These are phyloP conservation scores for Arabidopsis lyrata DNA, from an alignment of 441 rosid genomes.

Conservation along the genomic window DNA sequence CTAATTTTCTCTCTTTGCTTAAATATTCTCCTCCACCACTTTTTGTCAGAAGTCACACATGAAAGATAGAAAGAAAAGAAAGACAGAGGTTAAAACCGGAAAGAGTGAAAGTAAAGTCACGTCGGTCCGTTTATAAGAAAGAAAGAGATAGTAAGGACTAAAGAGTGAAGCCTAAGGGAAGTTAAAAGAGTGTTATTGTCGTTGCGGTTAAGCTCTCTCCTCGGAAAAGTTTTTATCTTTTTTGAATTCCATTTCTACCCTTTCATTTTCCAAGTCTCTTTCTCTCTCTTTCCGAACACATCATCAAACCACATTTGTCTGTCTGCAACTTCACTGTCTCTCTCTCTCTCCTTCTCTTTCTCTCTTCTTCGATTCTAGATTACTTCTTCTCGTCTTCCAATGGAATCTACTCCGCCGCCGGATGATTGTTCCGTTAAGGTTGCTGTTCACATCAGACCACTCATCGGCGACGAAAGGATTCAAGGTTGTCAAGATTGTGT, in stretches of 20 bases:
- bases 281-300: slow-evolving; percentile 28
- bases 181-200: slow-evolving; percentile 65
- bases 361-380: slow-evolving; percentile 8
- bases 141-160: slow-evolving; percentile 13
- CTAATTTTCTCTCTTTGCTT: neutral
- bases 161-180: slow-evolving; percentile 74
- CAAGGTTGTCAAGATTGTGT: slow-evolving; percentile 98
- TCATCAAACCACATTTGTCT: slow-evolving; percentile 50
- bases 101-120: slow-evolving; percentile 61
- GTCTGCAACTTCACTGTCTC: slow-evolving; percentile 58
- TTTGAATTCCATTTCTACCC: slow-evolving; percentile 61
- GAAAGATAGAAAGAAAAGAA: neutral
- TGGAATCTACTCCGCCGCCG: slow-evolving; percentile 62
- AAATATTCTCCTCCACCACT: slow-evolving; percentile 18
- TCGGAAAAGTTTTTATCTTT: neutral
- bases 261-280: slow-evolving; percentile 31
- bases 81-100: slow-evolving; percentile 57
- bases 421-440: slow-evolving; percentile 97
- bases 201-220: slow-evolving; percentile 49
- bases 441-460: slow-evolving; percentile 95
- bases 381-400: slow-evolving; percentile 38
- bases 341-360: neutral
- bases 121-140: slow-evolving; percentile 25
- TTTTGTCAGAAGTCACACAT: slow-evolving; percentile 26
- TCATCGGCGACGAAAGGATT: slow-evolving; percentile 85